Evolutionary conservation across 305 asterid genomes (phyloP), one percentile per base, ranked within the genome.

Genomic region (Solanum hybrid): DNA sequence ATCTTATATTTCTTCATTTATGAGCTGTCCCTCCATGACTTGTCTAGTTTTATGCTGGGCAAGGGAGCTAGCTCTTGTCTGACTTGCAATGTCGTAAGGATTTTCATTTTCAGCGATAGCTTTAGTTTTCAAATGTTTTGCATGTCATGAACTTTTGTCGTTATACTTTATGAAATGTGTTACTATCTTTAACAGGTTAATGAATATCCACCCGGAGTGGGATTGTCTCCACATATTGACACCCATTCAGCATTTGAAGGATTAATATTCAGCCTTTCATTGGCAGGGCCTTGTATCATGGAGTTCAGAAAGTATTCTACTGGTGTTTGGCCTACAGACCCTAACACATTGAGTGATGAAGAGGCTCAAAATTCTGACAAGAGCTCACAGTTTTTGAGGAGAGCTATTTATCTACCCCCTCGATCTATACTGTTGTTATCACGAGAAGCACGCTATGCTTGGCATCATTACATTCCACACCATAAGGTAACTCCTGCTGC

Each of bases 401-500:
- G 92, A 87, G 98, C 98, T 87, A 92, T 97, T 79, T 95, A 94
- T 95, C 99, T 96, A 66, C 99, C 99, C 29, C 98, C 99, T 88
- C 95, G 98, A 86, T 97, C 99, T 14, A 92, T 97, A 94, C 81
- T 97, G 73, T 89, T 96, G 89, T 91, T 97, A 91, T 95, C 99
- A 85, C 97, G 96, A 79, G 99, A 97, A 93, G 98, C 96, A 45
- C 95, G 98, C 87, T 96, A 96, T 91, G 98, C 98, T 29, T 97
- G 99, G 99, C 98, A 96, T 89, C 99, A 97, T 91, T 97, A 97
- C 93, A 97, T 97, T 94, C 99, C 99, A 45, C 99, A 97, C 89
- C 99, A 96, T 91, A 97, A 97, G 98, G 99, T 95, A 91, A 85
- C 56, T 24, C 40, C 51, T 90, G 78, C 86, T 72, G 31, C 38